These are phyloP conservation scores for Teunomyces tritomae DNA, from an alignment of 805 yeast species.

Conservation along the genomic window DNA sequence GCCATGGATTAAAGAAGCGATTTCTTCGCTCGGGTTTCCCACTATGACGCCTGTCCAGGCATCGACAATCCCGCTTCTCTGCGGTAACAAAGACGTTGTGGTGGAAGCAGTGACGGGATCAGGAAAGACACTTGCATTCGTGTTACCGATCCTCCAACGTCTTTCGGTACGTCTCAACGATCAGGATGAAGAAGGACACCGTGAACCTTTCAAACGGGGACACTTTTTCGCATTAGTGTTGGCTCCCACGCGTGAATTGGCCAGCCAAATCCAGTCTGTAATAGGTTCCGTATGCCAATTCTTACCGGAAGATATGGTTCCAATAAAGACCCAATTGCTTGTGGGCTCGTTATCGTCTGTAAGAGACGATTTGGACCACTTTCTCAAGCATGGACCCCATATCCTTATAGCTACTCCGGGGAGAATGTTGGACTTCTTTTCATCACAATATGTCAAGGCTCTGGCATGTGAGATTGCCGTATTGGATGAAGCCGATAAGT, in stretches of 20 bases:
- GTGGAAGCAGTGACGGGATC: slow-evolving; percentile 98
- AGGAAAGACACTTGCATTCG: slow-evolving; percentile 94
- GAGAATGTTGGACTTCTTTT: slow-evolving; percentile 70
- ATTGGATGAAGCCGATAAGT: slow-evolving; percentile 90
- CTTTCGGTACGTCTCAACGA: slow-evolving; percentile 36
- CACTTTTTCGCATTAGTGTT: slow-evolving; percentile 70
- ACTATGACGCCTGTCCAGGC: slow-evolving; percentile 98
- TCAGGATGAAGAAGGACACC: slow-evolving; percentile 17
- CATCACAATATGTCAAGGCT: slow-evolving; percentile 56
- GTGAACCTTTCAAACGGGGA: slow-evolving; percentile 50
- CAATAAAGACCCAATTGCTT: slow-evolving; percentile 55
- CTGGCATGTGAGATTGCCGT: slow-evolving; percentile 68
- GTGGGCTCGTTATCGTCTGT: slow-evolving; percentile 64
- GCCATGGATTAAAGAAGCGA: slow-evolving; percentile 73
- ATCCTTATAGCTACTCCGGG: slow-evolving; percentile 93
- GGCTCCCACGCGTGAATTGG: slow-evolving; percentile 71
- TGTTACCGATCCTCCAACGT: slow-evolving; percentile 76
- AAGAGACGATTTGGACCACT: slow-evolving; percentile 68
- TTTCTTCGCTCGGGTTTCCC: slow-evolving; percentile 69
- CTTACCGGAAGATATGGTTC: slow-evolving; percentile 46
- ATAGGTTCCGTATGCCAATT: slow-evolving; percentile 56
- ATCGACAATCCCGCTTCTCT: slow-evolving; percentile 80
- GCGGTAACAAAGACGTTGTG: slow-evolving; percentile 87
- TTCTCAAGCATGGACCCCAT: slow-evolving; percentile 58
- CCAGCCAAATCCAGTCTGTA: slow-evolving; percentile 70